A percentile compares a stretch with the other conserved stretches of the same genome.
phyloP scores from a whole-genome alignment of 2,329 filamentous ascomycete species.

The Stachybotrys chlorohalonatus region DNA sequence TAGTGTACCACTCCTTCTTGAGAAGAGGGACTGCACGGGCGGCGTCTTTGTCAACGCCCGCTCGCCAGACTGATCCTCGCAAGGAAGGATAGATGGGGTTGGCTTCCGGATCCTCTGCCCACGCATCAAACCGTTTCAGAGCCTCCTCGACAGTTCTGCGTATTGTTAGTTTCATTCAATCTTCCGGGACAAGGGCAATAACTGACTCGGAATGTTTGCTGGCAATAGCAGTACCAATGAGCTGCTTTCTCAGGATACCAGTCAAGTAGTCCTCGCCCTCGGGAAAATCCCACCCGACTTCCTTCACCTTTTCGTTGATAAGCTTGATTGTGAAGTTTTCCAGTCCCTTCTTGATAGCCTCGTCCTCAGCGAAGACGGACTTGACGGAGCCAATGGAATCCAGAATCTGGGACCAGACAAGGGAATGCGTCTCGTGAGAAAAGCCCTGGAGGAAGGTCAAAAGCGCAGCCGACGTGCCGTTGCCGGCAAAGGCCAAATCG shows the following conservation, averaged over 20 bases:
- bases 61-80: conserved; percentile 70
- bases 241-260: conserved; percentile 71
- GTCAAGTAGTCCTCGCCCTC: conserved; percentile 72
- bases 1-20: conserved; percentile 76
- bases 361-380: conserved; percentile 75
- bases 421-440: conserved; percentile 68
- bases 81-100: conserved; percentile 73
- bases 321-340: conserved; percentile 73
- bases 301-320: conserved; percentile 63
- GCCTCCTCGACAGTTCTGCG: conserved; percentile 62
- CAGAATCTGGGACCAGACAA: conserved; percentile 83
- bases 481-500: conserved; percentile 79
- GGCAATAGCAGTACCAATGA: conserved; percentile 67
- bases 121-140: conserved; percentile 70
- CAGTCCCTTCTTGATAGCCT: conserved; percentile 61
- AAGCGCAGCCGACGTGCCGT: conserved; percentile 72
- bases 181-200: not conserved
- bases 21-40: conserved; percentile 62
- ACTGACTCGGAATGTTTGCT: conserved; percentile 67
- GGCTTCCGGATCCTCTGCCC: conserved; percentile 58
- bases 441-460: conserved; percentile 83
- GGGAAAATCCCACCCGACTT: conserved; percentile 80
- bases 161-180: conserved; percentile 11
- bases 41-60: conserved; percentile 62
- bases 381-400: conserved; percentile 68